Conservation (phyloP, 805 yeast genomes). For the Tetrapisispora arboricola region DNA sequence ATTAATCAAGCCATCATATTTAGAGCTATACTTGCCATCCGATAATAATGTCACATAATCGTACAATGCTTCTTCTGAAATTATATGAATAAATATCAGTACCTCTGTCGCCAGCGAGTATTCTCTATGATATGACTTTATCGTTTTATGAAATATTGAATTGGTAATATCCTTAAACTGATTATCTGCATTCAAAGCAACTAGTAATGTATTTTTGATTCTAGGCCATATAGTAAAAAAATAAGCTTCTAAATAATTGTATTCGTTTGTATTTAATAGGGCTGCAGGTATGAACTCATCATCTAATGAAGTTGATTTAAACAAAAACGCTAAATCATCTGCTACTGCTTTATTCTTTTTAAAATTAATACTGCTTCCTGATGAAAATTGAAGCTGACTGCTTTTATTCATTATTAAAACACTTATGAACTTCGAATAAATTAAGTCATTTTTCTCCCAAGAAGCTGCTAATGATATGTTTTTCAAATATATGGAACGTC, state of each 20-base stretch:
- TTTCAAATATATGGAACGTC: not conserved
- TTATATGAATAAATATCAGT: not conserved
- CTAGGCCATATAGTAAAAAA: conserved; percentile 8
- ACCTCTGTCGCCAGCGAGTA: conserved; percentile 3
- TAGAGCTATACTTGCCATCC: not conserved
- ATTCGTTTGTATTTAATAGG: conserved; percentile 4
- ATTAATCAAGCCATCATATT: not conserved
- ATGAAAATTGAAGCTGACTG: conserved; percentile 2
- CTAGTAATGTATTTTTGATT: conserved; percentile 5
- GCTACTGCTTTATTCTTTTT: not conserved
- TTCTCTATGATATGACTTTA: conserved; percentile 8
- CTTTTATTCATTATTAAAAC: conserved; percentile 10
- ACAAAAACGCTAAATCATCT: conserved; percentile 7
- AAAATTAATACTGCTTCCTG: conserved; percentile 1
- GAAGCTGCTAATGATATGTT: not conserved
- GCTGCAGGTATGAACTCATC: conserved; percentile 1
- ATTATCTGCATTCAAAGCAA: not conserved
- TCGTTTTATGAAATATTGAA: conserved; percentile 4
- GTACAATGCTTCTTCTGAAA: not conserved
- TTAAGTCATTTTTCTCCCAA: not conserved
- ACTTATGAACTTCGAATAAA: conserved; percentile 9
- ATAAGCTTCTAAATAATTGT: conserved; percentile 14
- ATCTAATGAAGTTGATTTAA: too few species aligned
- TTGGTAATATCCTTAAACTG: conserved; percentile 1
- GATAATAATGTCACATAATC: not conserved